Conservation (phyloP, 139 green algal species). For the Eudorina sp. region DNA sequence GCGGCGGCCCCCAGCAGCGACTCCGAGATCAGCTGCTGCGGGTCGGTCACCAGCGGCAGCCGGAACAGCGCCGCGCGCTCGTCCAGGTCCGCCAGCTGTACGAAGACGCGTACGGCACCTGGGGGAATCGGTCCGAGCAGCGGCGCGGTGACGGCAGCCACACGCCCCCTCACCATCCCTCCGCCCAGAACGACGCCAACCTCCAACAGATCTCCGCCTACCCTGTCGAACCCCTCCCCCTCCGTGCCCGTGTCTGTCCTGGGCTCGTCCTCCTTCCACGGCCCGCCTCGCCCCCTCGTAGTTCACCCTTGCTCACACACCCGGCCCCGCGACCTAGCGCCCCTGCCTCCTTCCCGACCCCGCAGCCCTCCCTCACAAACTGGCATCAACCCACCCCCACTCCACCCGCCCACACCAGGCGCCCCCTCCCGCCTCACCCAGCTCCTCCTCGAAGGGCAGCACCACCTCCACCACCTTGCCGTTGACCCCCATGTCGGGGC, state of each 20-base stretch:
- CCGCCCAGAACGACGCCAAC: no score
- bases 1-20: background rate
- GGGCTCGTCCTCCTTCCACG: background rate
- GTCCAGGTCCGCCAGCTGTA: conserved; percentile 37
- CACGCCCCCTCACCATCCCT: no score
- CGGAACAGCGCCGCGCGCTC: conserved; percentile 29
- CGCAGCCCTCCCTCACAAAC: background rate
- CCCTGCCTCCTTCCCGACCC: background rate
- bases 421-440: conserved; percentile 6
- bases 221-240: no score
- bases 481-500: conserved; percentile 9
- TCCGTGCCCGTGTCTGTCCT: background rate
- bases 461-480: conserved; percentile 26
- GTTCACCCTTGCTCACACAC: background rate
- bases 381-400: background rate
- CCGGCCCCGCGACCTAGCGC: background rate
- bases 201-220: no score
- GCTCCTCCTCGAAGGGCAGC: conserved; percentile 32
- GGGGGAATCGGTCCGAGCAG: background rate
- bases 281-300: background rate
- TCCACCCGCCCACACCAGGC: background rate
- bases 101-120: background rate
- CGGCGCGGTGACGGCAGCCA: no score
- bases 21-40: background rate
- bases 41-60: conserved; percentile 31